Conservation (phyloP, 2,329 filamentous ascomycete species). For the Thielaviopsis ethacetica region DNA sequence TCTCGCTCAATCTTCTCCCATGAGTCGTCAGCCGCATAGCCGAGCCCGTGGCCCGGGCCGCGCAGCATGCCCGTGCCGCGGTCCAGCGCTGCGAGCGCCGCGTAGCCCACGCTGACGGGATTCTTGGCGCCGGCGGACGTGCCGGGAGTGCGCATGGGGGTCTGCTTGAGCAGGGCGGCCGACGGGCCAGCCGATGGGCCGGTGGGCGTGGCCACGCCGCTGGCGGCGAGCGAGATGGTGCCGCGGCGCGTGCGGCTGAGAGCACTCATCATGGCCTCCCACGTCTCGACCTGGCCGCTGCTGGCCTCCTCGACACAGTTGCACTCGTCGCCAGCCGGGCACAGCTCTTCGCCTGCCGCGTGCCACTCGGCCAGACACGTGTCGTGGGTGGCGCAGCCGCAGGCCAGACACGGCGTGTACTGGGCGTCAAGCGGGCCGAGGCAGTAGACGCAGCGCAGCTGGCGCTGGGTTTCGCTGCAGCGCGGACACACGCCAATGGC, state of each 20-base stretch:
- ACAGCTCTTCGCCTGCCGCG: constrained; percentile 36
- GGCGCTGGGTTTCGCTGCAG: constrained; percentile 38
- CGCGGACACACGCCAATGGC: constrained; percentile 33
- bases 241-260: constrained; percentile 13
- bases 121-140: too few species aligned
- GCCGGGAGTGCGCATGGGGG: too few species aligned
- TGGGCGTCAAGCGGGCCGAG: constrained; percentile 42
- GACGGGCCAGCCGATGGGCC: background rate
- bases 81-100: background rate
- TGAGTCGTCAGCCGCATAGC: constrained; percentile 7
- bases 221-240: background rate
- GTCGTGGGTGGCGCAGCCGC: constrained; percentile 46
- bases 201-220: constrained; percentile 13
- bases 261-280: constrained; percentile 37
- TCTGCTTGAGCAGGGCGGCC: background rate
- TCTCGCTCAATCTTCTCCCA: constrained; percentile 1
- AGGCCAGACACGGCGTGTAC: constrained; percentile 44
- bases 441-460: constrained; percentile 46
- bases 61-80: background rate
- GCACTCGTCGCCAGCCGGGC: constrained; percentile 49
- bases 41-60: background rate
- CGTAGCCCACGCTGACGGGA: constrained; percentile 4
- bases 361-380: constrained; percentile 44
- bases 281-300: constrained; percentile 42
- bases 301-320: constrained; percentile 41